Percentiles rank a stretch among this genome's conserved stretches.
Evolutionary conservation across 176 grass and related monocot genomes (phyloP).

Genomic region (Musa troglodytarum): DNA sequence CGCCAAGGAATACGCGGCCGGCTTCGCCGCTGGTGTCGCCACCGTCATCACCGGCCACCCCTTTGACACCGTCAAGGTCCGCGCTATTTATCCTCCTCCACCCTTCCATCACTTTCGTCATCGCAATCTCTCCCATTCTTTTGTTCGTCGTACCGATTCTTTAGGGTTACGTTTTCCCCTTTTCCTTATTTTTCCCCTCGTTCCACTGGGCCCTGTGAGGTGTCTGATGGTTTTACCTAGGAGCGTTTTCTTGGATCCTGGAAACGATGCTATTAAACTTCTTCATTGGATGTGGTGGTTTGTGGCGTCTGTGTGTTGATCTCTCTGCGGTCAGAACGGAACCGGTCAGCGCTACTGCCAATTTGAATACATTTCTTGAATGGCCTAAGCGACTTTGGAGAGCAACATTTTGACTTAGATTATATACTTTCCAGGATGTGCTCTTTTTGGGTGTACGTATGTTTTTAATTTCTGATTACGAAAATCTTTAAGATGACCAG

Average conservation of each 20-base stretch:
- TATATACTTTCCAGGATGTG: too few relatives aligned
- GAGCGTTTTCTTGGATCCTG: neutral
- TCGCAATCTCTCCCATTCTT: neutral
- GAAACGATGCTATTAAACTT: too few relatives aligned
- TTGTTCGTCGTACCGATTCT: neutral
- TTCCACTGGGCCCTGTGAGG: neutral
- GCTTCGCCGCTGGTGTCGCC: conserved; percentile 45
- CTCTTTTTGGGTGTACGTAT: too few relatives aligned
- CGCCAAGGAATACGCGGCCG: conserved; percentile 53
- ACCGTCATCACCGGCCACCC: conserved; percentile 61
- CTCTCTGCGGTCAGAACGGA: too few relatives aligned
- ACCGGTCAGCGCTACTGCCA: too few relatives aligned
- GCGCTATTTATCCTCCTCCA: neutral
- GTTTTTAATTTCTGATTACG: too few relatives aligned
- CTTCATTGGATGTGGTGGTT: too few relatives aligned
- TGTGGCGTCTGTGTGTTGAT: too few relatives aligned
- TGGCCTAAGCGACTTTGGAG: neutral
- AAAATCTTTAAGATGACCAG: too few relatives aligned
- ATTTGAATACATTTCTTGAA: too few relatives aligned
- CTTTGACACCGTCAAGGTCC: conserved; percentile 72
- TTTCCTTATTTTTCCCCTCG: neutral
- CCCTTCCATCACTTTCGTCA: neutral
- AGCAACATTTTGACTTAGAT: neutral
- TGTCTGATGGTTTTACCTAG: neutral
- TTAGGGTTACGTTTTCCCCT: neutral